These are phyloP conservation scores for Trichodelitschia bisporula DNA, from an alignment of 495 filamentous ascomycete species.

Conservation along the genomic window DNA sequence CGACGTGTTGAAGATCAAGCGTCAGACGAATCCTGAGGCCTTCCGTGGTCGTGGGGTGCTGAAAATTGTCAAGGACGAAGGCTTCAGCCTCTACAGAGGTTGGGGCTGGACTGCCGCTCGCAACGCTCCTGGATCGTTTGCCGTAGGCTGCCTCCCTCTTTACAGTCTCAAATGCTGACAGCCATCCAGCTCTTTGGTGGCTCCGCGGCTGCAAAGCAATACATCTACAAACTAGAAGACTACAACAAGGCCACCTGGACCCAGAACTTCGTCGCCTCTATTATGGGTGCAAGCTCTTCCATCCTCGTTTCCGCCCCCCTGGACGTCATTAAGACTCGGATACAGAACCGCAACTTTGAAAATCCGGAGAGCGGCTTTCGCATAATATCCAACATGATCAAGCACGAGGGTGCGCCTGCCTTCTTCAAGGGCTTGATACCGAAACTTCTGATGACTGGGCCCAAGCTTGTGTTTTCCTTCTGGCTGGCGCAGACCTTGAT, in stretches of 20 bases:
- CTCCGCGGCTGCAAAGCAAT: constrained; percentile 94
- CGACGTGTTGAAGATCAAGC: constrained; percentile 97
- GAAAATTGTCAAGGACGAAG: constrained; percentile 77
- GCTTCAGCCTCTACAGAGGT: constrained; percentile 84
- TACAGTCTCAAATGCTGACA: constrained; percentile 2
- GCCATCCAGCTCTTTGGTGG: constrained; percentile 74
- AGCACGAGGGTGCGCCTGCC: constrained; percentile 55
- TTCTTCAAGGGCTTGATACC: constrained; percentile 98
- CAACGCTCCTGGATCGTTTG: constrained; percentile 92
- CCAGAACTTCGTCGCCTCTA: constrained; percentile 94
- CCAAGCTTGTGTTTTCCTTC: constrained; percentile 97
- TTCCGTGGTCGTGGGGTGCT: constrained; percentile 86
- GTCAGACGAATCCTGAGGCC: constrained; percentile 95
- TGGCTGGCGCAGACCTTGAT: constrained; percentile 95
- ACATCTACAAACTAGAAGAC: constrained; percentile 62
- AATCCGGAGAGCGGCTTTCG: constrained; percentile 83
- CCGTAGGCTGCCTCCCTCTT: constrained; percentile 29
- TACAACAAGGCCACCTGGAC: constrained; percentile 89
- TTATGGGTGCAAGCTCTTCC: constrained; percentile 78
- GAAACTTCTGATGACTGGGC: constrained; percentile 95
- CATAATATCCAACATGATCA: constrained; percentile 74
- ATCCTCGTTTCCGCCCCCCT: constrained; percentile 83
- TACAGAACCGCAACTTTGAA: constrained; percentile 98
- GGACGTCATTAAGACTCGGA: constrained; percentile 97
- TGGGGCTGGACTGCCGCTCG: constrained; percentile 95